Base-by-base conservation (phyloP, 208 protist genomes). In the Angomonas ambiguus region DNA sequence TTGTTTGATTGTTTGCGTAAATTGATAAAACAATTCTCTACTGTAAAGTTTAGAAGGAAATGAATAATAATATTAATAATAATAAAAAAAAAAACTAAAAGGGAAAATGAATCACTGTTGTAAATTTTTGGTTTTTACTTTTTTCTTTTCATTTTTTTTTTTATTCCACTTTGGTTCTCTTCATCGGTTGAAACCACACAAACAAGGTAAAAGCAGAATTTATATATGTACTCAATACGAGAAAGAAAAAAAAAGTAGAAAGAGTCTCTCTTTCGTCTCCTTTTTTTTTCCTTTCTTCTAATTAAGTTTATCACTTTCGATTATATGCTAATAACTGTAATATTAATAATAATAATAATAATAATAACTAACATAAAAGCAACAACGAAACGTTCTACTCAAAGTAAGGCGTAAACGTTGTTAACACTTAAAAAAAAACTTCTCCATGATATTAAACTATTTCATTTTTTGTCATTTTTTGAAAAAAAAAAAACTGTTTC, bases 111-210 rank as follows among this genome's bases (percentile, higher is more conserved):
- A 4, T 34, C 22, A 60, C 8, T 60, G 4, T 20, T 24, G 5
- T 41, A 20, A 6, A 32, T 24, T 48, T 2, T 10, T 20, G 4
- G 2, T 38, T 4, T 18, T 10, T 48, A 2, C 10, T 45, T 34
- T 67, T 67, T 60, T 20, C 61, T 68, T 42, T 68, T 60, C 3
- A 28, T 1, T 42, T 31, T 60, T 5, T 51, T 2, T 63, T 33
- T 63, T 4, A 49, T 18, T 51, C 64, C 22, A 38, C 34, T 70
- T 75, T 64, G 0, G 55, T 64, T 13, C 33, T n/a, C n/a, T n/a
- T n/a, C n/a, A n/a, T n/a, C n/a, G n/a, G n/a, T n/a, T n/a, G n/a
- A n/a, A n/a, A n/a, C n/a, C n/a, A n/a, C n/a, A n/a, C n/a, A n/a
- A n/a, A n/a, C n/a, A n/a, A n/a, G n/a, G n/a, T n/a, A n/a, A n/a